Percentiles rank a stretch among this genome's conserved stretches.
These are phyloP conservation scores for Metarhizium guizhouense DNA, from an alignment of 2,329 filamentous ascomycete genomes.

Conservation along the genomic window DNA sequence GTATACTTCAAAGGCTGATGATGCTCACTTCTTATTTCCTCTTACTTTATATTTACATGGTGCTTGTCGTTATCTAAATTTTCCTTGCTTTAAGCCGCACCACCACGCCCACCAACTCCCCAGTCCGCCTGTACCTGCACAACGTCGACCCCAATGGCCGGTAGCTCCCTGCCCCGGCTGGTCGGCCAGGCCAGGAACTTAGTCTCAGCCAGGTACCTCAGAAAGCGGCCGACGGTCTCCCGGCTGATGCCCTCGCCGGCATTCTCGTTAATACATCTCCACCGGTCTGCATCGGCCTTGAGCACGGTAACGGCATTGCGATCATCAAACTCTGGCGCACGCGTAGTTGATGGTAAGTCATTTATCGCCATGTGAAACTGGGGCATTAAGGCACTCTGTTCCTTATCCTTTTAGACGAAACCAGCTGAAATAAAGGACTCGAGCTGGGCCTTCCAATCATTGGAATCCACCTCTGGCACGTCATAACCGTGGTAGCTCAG, in stretches of 20 bases:
- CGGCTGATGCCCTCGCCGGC: conserved; percentile 26
- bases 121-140: not conserved
- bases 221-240: conserved; percentile 17
- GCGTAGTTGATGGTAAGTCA: conserved; percentile 56
- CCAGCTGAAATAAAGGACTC: conserved; percentile 19
- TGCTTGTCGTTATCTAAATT: too few relatives aligned
- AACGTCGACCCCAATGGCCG: not conserved
- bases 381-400: conserved; percentile 37
- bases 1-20: too few relatives aligned
- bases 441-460: conserved; percentile 20
- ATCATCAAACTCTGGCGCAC: conserved; percentile 55
- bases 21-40: too few relatives aligned
- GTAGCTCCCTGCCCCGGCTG: conserved; percentile 10
- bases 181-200: conserved; percentile 21
- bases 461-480: conserved; percentile 66
- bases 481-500: conserved; percentile 65
- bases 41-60: too few relatives aligned
- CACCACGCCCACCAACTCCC: not conserved
- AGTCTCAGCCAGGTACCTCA: conserved; percentile 20
- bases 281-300: conserved; percentile 49
- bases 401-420: conserved; percentile 15
- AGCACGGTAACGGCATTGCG: conserved; percentile 56
- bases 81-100: not conserved
- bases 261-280: conserved; percentile 48
- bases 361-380: conserved; percentile 60